Percentiles rank a stretch among this genome's conserved stretches.
phyloP scores from a whole-genome alignment of 495 filamentous ascomycete genomes.

The Clohesyomyces aquaticus region DNA sequence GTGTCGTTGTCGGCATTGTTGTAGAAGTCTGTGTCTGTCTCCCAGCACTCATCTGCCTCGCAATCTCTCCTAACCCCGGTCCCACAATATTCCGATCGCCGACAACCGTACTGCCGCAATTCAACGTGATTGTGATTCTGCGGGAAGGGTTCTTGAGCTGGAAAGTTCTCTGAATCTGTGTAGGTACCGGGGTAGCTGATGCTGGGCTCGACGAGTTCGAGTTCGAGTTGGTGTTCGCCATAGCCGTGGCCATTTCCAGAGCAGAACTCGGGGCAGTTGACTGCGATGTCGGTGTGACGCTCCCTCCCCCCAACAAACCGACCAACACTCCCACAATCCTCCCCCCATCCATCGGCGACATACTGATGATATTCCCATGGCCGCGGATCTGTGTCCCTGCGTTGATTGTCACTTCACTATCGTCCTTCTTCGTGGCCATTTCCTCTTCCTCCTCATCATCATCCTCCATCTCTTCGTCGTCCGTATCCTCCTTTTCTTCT shows the following conservation, averaged over 20 bases:
- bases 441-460: too few relatives aligned
- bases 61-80: slow-evolving; percentile 8
- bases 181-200: background rate
- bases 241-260: too few relatives aligned
- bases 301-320: background rate
- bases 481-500: slow-evolving; percentile 12
- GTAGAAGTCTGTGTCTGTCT: background rate
- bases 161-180: background rate
- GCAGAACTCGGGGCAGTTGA: background rate
- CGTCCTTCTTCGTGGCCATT: too few relatives aligned
- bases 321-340: slow-evolving; percentile 9
- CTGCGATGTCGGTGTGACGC: background rate
- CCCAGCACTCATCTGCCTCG: slow-evolving; percentile 4
- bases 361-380: slow-evolving; percentile 24
- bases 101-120: slow-evolving; percentile 26
- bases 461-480: slow-evolving; percentile 4
- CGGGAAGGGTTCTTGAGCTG: background rate
- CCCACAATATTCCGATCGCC: slow-evolving; percentile 33
- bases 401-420: slow-evolving; percentile 29
- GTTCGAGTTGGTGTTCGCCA: too few relatives aligned
- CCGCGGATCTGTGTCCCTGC: slow-evolving; percentile 22
- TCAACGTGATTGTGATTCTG: slow-evolving; percentile 25
- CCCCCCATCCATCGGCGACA: slow-evolving; percentile 3
- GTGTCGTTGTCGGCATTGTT: too few relatives aligned
- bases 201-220: too few relatives aligned